Percentiles rank a stretch among this genome's conserved stretches.
Conservation (phyloP, 2,329 filamentous ascomycete species). For the Alternaria angustiovoidea region DNA sequence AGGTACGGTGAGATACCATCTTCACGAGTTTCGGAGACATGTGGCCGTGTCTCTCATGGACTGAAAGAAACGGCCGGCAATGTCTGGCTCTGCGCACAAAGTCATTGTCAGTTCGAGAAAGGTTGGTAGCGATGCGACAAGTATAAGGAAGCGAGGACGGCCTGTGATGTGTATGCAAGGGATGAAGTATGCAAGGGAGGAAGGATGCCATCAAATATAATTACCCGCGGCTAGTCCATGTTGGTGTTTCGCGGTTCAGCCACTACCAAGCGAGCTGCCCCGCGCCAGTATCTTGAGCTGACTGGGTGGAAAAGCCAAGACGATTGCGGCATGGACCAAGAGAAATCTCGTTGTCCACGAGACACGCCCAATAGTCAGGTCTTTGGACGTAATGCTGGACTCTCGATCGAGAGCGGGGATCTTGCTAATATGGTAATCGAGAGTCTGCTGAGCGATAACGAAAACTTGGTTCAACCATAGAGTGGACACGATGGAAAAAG, state of each 20-base stretch:
- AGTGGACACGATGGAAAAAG: neutral
- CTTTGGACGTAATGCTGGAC: neutral
- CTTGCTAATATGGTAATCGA: neutral
- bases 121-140: neutral
- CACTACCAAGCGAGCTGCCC: constrained; percentile 7
- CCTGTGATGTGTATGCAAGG: neutral
- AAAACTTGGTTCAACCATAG: neutral
- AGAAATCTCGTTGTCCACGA: constrained; percentile 11
- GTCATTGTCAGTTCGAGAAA: neutral
- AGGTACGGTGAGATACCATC: neutral
- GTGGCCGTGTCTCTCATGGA: neutral
- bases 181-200: neutral
- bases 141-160: neutral
- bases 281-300: constrained; percentile 2
- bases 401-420: constrained; percentile 7
- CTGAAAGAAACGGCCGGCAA: neutral
- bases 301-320: constrained; percentile 7
- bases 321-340: constrained; percentile 9
- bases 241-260: constrained; percentile 9
- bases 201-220: neutral
- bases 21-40: neutral
- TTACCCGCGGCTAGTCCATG: constrained; percentile 13
- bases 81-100: neutral
- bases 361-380: constrained; percentile 2
- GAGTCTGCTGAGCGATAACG: neutral